Conservation (phyloP, 768 basidiomycete species). For the Coprinellus aureogranulatus region DNA sequence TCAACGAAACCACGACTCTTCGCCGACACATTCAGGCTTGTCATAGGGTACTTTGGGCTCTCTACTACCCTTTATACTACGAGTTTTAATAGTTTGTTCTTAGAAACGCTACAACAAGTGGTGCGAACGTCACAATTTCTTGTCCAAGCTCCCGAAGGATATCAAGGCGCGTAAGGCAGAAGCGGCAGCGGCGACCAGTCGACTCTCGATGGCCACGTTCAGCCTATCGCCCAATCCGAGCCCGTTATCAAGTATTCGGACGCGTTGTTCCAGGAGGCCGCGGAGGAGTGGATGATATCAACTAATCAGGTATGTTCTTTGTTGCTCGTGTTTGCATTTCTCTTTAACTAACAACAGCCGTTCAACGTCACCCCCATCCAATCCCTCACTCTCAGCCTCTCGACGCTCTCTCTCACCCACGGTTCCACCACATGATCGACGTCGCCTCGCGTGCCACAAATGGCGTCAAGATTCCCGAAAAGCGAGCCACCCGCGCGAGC, state of each 20-base stretch:
- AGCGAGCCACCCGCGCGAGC: constrained; percentile 22
- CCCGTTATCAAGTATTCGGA: constrained; percentile 27
- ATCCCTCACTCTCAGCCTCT: constrained; percentile 32
- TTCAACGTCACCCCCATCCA: too few relatives aligned
- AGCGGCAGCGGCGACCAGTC: not conserved
- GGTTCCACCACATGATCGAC: constrained; percentile 37
- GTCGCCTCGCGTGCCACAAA: constrained; percentile 34
- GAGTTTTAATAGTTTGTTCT: too few relatives aligned
- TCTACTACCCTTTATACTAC: too few relatives aligned
- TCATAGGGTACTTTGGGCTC: too few relatives aligned
- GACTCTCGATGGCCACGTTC: constrained; percentile 25
- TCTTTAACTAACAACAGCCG: too few relatives aligned
- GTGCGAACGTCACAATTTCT: constrained; percentile 22
- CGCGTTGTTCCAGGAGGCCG: constrained; percentile 24
- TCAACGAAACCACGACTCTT: constrained; percentile 12
- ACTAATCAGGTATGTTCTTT: constrained; percentile 40
- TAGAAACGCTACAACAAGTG: constrained; percentile 26
- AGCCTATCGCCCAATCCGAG: constrained; percentile 12
- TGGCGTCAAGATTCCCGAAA: constrained; percentile 35
- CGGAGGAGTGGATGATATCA: constrained; percentile 35
- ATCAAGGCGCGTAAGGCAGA: constrained; percentile 13
- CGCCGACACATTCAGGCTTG: constrained; percentile 12
- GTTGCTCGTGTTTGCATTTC: too few relatives aligned
- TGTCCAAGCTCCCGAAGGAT: constrained; percentile 29
- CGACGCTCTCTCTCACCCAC: constrained; percentile 33